Evolutionary conservation across 2,329 filamentous ascomycete species (phyloP).

Genomic region (Paraconiothyrium sp.): DNA sequence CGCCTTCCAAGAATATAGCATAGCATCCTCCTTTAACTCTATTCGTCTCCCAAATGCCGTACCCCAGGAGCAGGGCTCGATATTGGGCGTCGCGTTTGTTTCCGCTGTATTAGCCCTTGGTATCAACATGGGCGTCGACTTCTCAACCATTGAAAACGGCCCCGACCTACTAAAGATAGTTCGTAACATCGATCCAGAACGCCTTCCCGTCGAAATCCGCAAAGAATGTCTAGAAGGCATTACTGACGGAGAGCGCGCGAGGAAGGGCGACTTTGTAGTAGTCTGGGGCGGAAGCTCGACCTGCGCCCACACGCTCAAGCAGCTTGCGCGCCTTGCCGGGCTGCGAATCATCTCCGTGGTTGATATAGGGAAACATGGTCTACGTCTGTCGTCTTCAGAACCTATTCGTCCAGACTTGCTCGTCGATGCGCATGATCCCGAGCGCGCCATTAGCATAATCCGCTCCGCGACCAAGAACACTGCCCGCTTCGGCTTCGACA

Average conservation of each 20-base stretch:
- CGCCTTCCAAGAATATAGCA: constrained; percentile 74
- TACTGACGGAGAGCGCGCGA: constrained; percentile 61
- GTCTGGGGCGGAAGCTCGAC: constrained; percentile 80
- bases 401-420: constrained; percentile 67
- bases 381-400: constrained; percentile 48
- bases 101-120: constrained; percentile 73
- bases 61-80: constrained; percentile 65
- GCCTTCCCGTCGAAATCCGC: constrained; percentile 68
- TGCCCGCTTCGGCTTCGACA: constrained; percentile 75
- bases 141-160: constrained; percentile 61
- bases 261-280: constrained; percentile 72
- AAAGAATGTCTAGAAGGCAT: constrained; percentile 70
- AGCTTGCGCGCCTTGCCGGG: constrained; percentile 73
- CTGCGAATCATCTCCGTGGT: constrained; percentile 72
- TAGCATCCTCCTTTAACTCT: constrained; percentile 72
- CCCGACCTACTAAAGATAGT: constrained; percentile 68
- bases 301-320: constrained; percentile 72
- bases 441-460: constrained; percentile 72
- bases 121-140: constrained; percentile 75
- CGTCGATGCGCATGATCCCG: constrained; percentile 72
- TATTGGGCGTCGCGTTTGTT: constrained; percentile 76
- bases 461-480: constrained; percentile 65
- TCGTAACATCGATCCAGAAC: constrained; percentile 55
- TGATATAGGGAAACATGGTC: constrained; percentile 73
- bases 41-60: constrained; percentile 67